phyloP scores from a whole-genome alignment of 2,329 filamentous ascomycete genomes.

The Podosphaera xanthii region DNA sequence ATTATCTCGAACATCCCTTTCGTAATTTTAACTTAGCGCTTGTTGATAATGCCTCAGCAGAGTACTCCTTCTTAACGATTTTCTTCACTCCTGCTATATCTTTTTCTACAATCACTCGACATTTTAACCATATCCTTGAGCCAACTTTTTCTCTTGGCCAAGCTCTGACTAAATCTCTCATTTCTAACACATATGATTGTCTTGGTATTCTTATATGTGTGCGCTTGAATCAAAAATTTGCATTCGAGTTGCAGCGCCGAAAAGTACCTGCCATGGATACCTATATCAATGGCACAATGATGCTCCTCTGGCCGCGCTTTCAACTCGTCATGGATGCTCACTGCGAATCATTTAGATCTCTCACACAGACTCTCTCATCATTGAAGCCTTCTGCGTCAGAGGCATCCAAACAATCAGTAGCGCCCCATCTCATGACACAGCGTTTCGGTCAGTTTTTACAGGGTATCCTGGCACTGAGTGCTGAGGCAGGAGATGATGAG shows the following conservation, averaged over 20 bases:
- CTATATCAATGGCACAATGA: constrained; percentile 86
- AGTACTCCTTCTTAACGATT: constrained; percentile 79
- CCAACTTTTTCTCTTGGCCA: constrained; percentile 74
- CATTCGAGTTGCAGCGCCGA: constrained; percentile 79
- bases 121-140: constrained; percentile 74
- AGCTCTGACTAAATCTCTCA: constrained; percentile 49
- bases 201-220: constrained; percentile 80
- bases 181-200: constrained; percentile 58
- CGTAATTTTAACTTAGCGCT: constrained; percentile 86
- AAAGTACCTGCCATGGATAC: constrained; percentile 73
- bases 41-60: constrained; percentile 79
- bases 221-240: constrained; percentile 75
- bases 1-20: constrained; percentile 80
- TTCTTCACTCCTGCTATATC: constrained; percentile 68
- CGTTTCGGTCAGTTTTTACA: constrained; percentile 86
- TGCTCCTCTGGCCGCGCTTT: constrained; percentile 90
- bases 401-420: constrained; percentile 42
- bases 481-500: constrained; percentile 85
- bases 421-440: constrained; percentile 80
- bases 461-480: constrained; percentile 59
- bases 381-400: constrained; percentile 25
- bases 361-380: constrained; percentile 27
- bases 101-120: constrained; percentile 55
- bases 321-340: constrained; percentile 87
- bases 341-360: constrained; percentile 58